These are phyloP conservation scores for Phytophthora colocasiae DNA, from an alignment of 352 stramenopile genomes.

Conservation along the genomic window DNA sequence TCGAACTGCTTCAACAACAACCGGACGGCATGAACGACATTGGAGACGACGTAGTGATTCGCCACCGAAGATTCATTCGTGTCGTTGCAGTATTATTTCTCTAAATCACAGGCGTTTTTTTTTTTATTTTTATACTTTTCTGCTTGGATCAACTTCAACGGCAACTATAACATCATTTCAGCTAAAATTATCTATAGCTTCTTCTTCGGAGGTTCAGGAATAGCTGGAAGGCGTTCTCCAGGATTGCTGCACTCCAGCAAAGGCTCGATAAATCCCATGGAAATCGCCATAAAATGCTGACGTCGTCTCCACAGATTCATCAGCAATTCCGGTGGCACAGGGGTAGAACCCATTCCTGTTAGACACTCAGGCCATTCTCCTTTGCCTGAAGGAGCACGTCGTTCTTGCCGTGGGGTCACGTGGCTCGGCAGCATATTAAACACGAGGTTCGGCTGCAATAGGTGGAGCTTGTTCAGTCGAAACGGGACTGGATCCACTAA, in stretches of 20 bases:
- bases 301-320: slow-evolving; percentile 47
- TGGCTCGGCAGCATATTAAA: slow-evolving; percentile 60
- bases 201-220: slow-evolving; percentile 15
- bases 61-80: slow-evolving; percentile 18
- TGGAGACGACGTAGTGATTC: not conserved
- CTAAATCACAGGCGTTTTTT: too few species aligned
- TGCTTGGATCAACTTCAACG: slow-evolving; percentile 3
- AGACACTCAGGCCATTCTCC: slow-evolving; percentile 59
- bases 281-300: slow-evolving; percentile 58
- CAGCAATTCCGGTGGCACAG: slow-evolving; percentile 37
- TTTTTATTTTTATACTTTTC: not conserved
- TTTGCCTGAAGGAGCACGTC: slow-evolving; percentile 35
- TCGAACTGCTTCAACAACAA: slow-evolving; percentile 14
- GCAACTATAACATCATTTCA: slow-evolving; percentile 1
- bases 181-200: slow-evolving; percentile 3
- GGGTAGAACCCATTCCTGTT: slow-evolving; percentile 52
- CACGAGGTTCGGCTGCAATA: slow-evolving; percentile 45
- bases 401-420: slow-evolving; percentile 45
- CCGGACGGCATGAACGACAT: slow-evolving; percentile 1
- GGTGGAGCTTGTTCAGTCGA: slow-evolving; percentile 33
- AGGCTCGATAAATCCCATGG: slow-evolving; percentile 50
- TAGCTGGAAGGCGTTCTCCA: slow-evolving; percentile 24
- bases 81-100: slow-evolving; percentile 5
- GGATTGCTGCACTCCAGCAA: slow-evolving; percentile 36
- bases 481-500: slow-evolving; percentile 53